These are phyloP conservation scores for Thielaviopsis populi DNA, from an alignment of 2,329 filamentous ascomycete genomes.

Conservation along the genomic window DNA sequence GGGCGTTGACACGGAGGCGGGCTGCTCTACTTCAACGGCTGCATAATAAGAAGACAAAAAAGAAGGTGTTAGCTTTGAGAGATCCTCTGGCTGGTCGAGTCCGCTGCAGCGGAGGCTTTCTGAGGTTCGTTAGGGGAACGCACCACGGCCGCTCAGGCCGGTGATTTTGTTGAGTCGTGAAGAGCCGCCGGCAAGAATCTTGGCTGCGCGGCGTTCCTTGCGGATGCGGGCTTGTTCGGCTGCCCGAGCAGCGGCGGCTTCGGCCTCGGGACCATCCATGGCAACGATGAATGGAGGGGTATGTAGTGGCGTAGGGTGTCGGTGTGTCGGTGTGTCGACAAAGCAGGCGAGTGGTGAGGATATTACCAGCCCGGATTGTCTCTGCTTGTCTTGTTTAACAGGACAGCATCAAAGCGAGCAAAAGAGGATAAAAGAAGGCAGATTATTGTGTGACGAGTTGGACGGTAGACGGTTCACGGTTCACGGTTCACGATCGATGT, in stretches of 20 bases:
- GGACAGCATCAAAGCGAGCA: no score
- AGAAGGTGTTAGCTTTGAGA: not conserved
- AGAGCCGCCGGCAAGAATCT: conserved; percentile 57
- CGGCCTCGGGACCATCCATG: conserved; percentile 4
- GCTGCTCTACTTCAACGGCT: not conserved
- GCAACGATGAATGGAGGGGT: conserved; percentile 14
- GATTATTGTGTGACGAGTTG: not conserved
- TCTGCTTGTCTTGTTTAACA: no score
- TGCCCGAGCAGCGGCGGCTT: conserved; percentile 36
- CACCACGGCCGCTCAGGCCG: conserved; percentile 25
- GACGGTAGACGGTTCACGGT: no score
- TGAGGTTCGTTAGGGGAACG: not conserved
- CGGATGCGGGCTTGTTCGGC: conserved; percentile 56
- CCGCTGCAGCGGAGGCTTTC: no score
- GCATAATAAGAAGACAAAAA: not conserved
- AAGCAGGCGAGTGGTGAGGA: not conserved
- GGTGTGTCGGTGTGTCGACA: not conserved
- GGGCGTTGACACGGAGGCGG: conserved; percentile 19
- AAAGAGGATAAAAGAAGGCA: no score
- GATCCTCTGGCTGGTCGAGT: no score
- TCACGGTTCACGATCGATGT: not conserved
- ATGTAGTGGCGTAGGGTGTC: not conserved
- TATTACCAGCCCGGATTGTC: not conserved
- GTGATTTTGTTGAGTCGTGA: conserved; percentile 62
- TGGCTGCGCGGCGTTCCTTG: conserved; percentile 65